A percentile compares a stretch with the other conserved stretches of the same genome.
These are phyloP conservation scores for Diaporthe citri DNA, from an alignment of 2,329 filamentous ascomycete genomes.

Conservation along the genomic window DNA sequence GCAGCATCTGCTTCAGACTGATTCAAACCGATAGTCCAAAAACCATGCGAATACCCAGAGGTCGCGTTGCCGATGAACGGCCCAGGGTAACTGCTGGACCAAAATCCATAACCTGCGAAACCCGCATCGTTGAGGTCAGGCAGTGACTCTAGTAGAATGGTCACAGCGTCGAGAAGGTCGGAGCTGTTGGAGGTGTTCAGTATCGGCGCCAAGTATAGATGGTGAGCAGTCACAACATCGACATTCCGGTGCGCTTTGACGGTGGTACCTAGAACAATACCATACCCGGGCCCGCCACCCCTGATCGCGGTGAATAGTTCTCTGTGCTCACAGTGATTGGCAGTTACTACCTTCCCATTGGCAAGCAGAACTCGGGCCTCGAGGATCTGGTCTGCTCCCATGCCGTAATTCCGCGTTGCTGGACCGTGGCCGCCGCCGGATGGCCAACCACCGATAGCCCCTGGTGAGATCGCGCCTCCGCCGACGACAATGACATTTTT, in stretches of 20 bases:
- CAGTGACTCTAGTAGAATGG: background rate
- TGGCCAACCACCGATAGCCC: constrained; percentile 51
- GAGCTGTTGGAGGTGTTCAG: background rate
- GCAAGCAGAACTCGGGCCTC: constrained; percentile 62
- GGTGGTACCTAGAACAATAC: constrained; percentile 51
- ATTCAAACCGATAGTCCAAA: background rate
- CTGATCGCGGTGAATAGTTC: constrained; percentile 65
- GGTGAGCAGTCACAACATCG: constrained; percentile 1
- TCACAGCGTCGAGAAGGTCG: background rate
- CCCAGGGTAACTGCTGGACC: background rate
- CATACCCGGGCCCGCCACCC: constrained; percentile 60
- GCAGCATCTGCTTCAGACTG: background rate
- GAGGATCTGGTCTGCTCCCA: constrained; percentile 62
- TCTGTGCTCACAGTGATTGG: constrained; percentile 54
- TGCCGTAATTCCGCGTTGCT: constrained; percentile 57
- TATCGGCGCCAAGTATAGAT: background rate
- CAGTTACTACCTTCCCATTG: constrained; percentile 56
- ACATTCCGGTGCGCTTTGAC: constrained; percentile 7
- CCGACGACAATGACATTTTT: background rate
- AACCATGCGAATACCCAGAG: background rate
- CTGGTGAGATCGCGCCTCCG: constrained; percentile 51
- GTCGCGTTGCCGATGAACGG: background rate
- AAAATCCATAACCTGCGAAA: background rate
- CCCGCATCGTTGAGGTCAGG: constrained; percentile 9
- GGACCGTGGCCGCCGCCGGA: constrained; percentile 63